A percentile compares a stretch with the other conserved stretches of the same genome.
These are phyloP conservation scores for Cucurbita ficifolia DNA, from an alignment of 306 rosid species.

Conservation along the genomic window DNA sequence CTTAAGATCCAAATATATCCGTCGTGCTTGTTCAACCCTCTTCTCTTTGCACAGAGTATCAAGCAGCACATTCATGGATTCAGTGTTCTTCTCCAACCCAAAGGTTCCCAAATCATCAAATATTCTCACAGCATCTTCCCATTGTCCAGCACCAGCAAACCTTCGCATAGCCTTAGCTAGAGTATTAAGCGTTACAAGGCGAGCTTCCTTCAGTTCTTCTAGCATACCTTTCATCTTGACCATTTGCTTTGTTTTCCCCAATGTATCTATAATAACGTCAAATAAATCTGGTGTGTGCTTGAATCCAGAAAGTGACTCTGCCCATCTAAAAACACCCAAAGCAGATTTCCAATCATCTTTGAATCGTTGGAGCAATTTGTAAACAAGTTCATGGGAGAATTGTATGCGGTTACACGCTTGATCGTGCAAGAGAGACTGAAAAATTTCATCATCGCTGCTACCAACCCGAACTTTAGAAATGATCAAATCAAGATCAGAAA, in stretches of 20 bases:
- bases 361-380: constrained; percentile 35
- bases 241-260: constrained; percentile 72
- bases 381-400: constrained; percentile 29
- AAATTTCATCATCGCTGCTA: constrained; percentile 36
- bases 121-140: constrained; percentile 57
- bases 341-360: constrained; percentile 89
- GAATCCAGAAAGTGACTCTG: constrained; percentile 26
- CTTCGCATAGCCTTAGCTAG: constrained; percentile 68
- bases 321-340: constrained; percentile 74
- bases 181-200: constrained; percentile 29
- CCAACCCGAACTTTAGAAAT: constrained; percentile 33
- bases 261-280: constrained; percentile 52
- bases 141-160: constrained; percentile 59
- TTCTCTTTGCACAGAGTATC: constrained; percentile 78
- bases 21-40: constrained; percentile 54
- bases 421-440: constrained; percentile 33
- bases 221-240: constrained; percentile 34
- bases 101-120: constrained; percentile 50
- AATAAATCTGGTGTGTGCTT: constrained; percentile 32
- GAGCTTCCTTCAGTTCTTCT: constrained; percentile 33
- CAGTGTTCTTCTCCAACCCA: constrained; percentile 61
- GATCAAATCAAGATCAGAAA: constrained; percentile 31
- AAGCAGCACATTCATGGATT: constrained; percentile 73
- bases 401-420: constrained; percentile 23
- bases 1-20: constrained; percentile 46